Base-by-base conservation (phyloP, 1,139 yeast genomes). In the Hansenula anomala region DNA sequence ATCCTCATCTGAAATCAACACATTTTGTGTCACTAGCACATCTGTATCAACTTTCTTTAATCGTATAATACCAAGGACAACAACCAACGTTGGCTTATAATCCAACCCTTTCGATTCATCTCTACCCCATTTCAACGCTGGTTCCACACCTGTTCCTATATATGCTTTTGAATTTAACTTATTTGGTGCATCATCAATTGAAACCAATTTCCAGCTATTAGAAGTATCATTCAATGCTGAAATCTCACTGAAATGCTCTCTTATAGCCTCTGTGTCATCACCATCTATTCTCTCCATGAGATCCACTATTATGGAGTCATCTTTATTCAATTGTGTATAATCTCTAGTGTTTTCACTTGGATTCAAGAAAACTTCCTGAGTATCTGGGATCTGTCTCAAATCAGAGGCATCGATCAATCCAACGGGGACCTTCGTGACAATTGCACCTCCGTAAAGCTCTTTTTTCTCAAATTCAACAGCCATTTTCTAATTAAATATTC, bases 361-460 rank as follows among this genome's bases (percentile, higher is more conserved):
- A 37, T 60, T 52, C 49, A 87, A 74, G 55, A 73, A 89, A 23
- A 87, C 95, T 57, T 89, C 97, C 56, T 89, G 96, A 2, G 86
- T 80, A 54, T 89, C 96, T 0, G 97, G 96, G 2, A 89, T 78
- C 46, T 85, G 86, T 42, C 97, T 67, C 38, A 88, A 59, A 32
- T 64, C 58, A 2, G 95, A 81, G 1, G 87, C 95, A 57, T 89
- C 96, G 2, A 79, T 56, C 33, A 82, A 69, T 0, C 72, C 72
- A 0, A 48, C 40, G 0, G 92, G 90, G 4, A 88, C 45, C 2
- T 57, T 58, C 0, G 79, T 71, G 3, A 69, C 58, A 11, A 87
- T 69, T 1, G 95, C 94, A 0, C 96, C 97, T 0, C 97, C 97
- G 55, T 81, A 89, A 2, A 83, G 57, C 20, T 56, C 56, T 26